Evolutionary conservation across 805 yeast species (phyloP), one percentile per base, ranked within the genome.

Genomic region (Zygotorulaspora sp.): DNA sequence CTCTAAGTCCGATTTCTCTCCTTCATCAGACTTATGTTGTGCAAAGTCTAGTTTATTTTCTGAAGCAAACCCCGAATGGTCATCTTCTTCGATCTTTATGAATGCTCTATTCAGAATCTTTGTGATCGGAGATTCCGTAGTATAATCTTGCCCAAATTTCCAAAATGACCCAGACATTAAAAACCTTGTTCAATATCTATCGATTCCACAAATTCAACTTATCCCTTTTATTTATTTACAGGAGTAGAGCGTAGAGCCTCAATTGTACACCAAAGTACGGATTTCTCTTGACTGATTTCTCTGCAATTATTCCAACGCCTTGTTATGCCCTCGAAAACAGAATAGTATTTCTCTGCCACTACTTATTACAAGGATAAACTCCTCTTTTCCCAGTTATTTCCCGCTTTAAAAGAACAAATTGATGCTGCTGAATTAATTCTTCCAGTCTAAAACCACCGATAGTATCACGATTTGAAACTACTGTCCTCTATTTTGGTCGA

Each of bases 71-170:
- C 30, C 24, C 17, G 34, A 39, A 11, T 21, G 24, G 28, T 45
- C 43, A 31, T 32, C 39, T 10, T 40, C 41, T 13, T 45, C 48
- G 14, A 50, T 50, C 33, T 51, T 57, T 7, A 62, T 38, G 27
- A 65, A 65, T 2, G 67, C 66, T 14, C 54, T 60, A 36, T 63
- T 65, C 40, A 67, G 44, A 3, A 74, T 59, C 26, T 65, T 71
- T 40, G 79, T 74, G 35, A 78, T 71, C 36, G 77, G 71, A 2
- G 83, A 74, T 25, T 72, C 76, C 26, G 69, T 61, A 35, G 72
- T 63, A 56, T 75, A 78, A 47, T 73, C 80, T 53, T 72, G 77
- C 10, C 77, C 77, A 55, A 74, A 72, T 46, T 74, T 71, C 83
- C 83, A 78, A 53, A 76, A 77, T 18, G 81, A 63, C 6, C 67